Evolutionary conservation across 345 rosid species (phyloP), one percentile per base, ranked within the genome.

Genomic region (Eucalyptus curtisii): DNA sequence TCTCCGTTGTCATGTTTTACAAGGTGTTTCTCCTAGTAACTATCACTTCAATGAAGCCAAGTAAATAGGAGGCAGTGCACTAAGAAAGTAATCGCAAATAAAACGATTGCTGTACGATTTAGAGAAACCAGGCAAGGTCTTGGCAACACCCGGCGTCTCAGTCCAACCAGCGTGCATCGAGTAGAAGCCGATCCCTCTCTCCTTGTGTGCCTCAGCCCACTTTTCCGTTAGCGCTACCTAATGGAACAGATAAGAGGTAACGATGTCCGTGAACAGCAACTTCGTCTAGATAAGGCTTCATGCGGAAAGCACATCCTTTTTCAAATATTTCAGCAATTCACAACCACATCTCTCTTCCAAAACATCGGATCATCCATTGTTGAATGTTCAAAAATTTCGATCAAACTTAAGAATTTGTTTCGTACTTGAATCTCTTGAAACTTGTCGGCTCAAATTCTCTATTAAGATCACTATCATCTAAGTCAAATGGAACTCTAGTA

Each of bases 81-180:
- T 48, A 49, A 59, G 48, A 20, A 44, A n/a, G 52, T 17, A 71
- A 71, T 6, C 13, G 16, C 22, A 31, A 49, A 31, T 20, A 19
- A 12, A 81, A 10, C 0, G 71, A 50, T 20, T 31, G 52, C 4
- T 91, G 68, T 90, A 96, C 99, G 79, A 57, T 90, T 94, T 50
- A 81, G 45, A 91, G 90, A 97, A 96, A 91, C 88, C 86, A n/a
- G 98, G 97, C 86, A 97, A 87, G 89, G 95, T 96, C 53, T 86
- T 94, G 85, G 99, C 93, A 11, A 95, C 94, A 87, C 98, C 99
- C 10, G 99, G 98, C 19, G 97, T 97, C 92, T 92, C 95, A 85
- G 95, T 98, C 99, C 98, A 96, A 24, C 98, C 97, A 11, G 99
- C 98, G 89, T 96, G 99, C 96, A 97, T 96, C 4, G 99, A 53